These are phyloP conservation scores for Aspergillus avenaceus DNA, from an alignment of 495 filamentous ascomycete genomes.

Conservation along the genomic window DNA sequence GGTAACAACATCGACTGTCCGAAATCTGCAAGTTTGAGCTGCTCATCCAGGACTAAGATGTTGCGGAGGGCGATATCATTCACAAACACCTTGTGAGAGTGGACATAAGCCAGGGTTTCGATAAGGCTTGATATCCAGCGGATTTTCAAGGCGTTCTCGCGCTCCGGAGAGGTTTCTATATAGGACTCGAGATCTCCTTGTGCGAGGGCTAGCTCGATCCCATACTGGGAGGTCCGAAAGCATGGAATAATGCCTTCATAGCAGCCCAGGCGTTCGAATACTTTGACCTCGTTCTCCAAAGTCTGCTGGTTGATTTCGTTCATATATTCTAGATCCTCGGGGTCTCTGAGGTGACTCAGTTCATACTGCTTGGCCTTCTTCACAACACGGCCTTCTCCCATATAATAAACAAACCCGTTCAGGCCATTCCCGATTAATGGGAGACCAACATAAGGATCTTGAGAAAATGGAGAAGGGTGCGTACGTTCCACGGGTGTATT, in stretches of 20 bases:
- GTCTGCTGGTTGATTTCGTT: slow-evolving; percentile 12
- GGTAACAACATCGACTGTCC: slow-evolving; percentile 15
- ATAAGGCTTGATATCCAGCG: slow-evolving; percentile 12
- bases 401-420: slow-evolving; percentile 7
- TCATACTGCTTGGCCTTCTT: slow-evolving; percentile 16
- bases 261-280: slow-evolving; percentile 12
- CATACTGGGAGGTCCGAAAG: slow-evolving; percentile 14
- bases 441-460: slow-evolving; percentile 12
- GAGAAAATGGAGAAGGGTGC: neutral
- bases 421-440: slow-evolving; percentile 12
- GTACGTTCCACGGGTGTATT: neutral
- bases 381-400: slow-evolving; percentile 11
- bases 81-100: slow-evolving; percentile 15
- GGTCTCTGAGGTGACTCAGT: neutral
- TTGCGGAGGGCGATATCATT: slow-evolving; percentile 17
- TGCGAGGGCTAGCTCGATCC: slow-evolving; percentile 16
- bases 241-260: slow-evolving; percentile 14
- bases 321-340: slow-evolving; percentile 11
- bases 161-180: slow-evolving; percentile 8
- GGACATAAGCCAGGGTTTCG: slow-evolving; percentile 7
- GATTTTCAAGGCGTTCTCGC: slow-evolving; percentile 5
- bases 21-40: slow-evolving; percentile 13
- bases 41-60: slow-evolving; percentile 12
- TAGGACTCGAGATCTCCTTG: slow-evolving; percentile 16
- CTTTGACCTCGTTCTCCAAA: slow-evolving; percentile 12